Evolutionary conservation across 73 alveolate genomes (phyloP), one percentile per base, ranked within the genome.

Genomic region (Uronychia setigera): DNA sequence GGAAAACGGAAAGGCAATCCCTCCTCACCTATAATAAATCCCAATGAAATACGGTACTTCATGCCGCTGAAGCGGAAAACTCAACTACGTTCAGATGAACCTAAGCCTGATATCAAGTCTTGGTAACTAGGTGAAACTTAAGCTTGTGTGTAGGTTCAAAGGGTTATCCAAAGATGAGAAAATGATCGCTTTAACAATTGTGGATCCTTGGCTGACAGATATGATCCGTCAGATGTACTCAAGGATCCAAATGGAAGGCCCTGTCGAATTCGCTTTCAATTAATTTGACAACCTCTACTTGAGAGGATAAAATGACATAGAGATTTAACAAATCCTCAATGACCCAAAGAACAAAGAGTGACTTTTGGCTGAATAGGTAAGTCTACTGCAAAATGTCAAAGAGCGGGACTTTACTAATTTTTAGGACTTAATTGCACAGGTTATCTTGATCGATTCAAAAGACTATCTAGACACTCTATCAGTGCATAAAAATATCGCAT

Each of bases 391-490:
- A n/a, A n/a, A n/a, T n/a, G n/a, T n/a, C n/a, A n/a, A n/a, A n/a
- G n/a, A n/a, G n/a, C n/a, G n/a, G n/a, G n/a, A n/a, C n/a, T n/a
- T n/a, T n/a, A n/a, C n/a, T n/a, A n/a, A n/a, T n/a, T n/a, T n/a
- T n/a, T 46, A 46, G 67, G 67, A 11, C 19, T 46, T 46, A 5
- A 46, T 46, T 46, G 5, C n/a, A 46, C 19, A 5, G n/a, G 19
- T 46, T 46, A 11, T 5, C 19, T 46, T 46, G 5, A 46, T 46
- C 67, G 67, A 46, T 19, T 11, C 67, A 5, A 46, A 46, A 46
- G 67, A 46, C 67, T 46, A 46, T 46, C 67, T 46, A 46, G 67
- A 46, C 67, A 46, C 67, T 46, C 67, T 46, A 5, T 46, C 67
- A 5, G 67, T 46, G 67, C 5, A 46, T 11, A 46, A 46, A 19